These are phyloP conservation scores for Talaromyces stipitatus DNA, from an alignment of 495 filamentous ascomycete species.

Conservation along the genomic window DNA sequence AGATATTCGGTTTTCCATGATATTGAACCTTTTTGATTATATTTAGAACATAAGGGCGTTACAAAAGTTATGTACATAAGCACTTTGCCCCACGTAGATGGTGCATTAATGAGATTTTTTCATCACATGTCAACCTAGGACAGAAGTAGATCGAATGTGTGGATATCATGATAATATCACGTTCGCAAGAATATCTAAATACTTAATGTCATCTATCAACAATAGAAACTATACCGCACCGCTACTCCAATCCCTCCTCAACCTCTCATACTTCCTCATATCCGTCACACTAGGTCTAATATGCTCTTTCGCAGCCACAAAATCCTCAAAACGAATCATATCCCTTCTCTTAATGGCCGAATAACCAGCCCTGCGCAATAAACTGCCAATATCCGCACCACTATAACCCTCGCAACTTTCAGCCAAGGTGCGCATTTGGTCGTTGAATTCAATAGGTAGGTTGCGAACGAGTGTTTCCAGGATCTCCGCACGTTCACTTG, in stretches of 20 bases:
- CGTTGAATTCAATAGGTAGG: constrained; percentile 44
- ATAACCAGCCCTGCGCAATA: constrained; percentile 70
- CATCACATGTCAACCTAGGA: neutral
- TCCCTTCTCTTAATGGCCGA: constrained; percentile 61
- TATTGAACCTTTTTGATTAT: neutral
- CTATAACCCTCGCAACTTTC: constrained; percentile 77
- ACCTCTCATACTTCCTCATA: constrained; percentile 57
- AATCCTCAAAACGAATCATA: constrained; percentile 62
- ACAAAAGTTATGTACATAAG: constrained; percentile 4
- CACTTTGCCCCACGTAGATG: neutral
- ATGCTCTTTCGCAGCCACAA: constrained; percentile 61
- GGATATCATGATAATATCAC: neutral
- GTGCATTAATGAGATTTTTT: neutral
- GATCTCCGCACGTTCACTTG: constrained; percentile 77
- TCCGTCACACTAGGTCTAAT: constrained; percentile 78
- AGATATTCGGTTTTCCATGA: constrained; percentile 15
- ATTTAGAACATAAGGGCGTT: neutral
- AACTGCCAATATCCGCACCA: constrained; percentile 78
- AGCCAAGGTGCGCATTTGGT: constrained; percentile 48
- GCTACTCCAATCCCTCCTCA: constrained; percentile 44
- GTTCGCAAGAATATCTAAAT: too few species aligned
- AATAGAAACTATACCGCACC: constrained; percentile 19
- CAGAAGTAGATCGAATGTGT: neutral
- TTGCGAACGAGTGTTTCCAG: constrained; percentile 67
- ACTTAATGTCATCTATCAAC: neutral